Conservation (phyloP, 768 basidiomycete genomes). For the Amanita subjunquillea region DNA sequence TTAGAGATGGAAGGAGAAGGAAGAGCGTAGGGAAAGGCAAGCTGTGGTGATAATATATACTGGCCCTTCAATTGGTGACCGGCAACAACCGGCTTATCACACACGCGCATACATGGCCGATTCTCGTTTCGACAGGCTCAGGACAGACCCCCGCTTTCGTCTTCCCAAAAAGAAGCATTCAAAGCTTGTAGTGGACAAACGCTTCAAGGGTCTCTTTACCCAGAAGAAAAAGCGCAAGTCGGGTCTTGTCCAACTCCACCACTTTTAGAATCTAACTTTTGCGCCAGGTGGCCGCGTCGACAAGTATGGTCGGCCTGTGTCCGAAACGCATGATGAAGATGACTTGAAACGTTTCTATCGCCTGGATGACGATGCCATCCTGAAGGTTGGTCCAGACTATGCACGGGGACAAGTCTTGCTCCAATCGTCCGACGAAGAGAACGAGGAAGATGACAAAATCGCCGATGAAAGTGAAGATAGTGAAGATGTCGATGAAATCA, state of each 20-base stretch:
- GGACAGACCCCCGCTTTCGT: constrained; percentile 89
- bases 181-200: constrained; percentile 85
- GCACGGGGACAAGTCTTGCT: constrained; percentile 85
- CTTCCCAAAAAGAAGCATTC: constrained; percentile 67
- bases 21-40: not conserved
- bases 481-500: constrained; percentile 31
- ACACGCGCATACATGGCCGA: constrained; percentile 45
- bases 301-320: constrained; percentile 77
- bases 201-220: constrained; percentile 76
- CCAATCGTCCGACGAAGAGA: constrained; percentile 80
- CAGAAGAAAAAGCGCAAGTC: constrained; percentile 27
- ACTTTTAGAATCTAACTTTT: not conserved
- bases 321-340: constrained; percentile 62
- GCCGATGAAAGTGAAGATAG: constrained; percentile 28
- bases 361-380: constrained; percentile 38
- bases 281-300: constrained; percentile 53
- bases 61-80: too few relatives aligned
- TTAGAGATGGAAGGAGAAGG: not conserved
- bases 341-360: constrained; percentile 76
- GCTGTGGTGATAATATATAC: not conserved
- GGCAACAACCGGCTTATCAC: not conserved
- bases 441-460: constrained; percentile 22
- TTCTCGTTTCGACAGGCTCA: constrained; percentile 79
- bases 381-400: constrained; percentile 50
- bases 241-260: constrained; percentile 11